Percentiles rank a stretch among this genome's conserved stretches.
Conservation (phyloP, 2,329 filamentous ascomycete species). For the Dichotomopilus funicola region DNA sequence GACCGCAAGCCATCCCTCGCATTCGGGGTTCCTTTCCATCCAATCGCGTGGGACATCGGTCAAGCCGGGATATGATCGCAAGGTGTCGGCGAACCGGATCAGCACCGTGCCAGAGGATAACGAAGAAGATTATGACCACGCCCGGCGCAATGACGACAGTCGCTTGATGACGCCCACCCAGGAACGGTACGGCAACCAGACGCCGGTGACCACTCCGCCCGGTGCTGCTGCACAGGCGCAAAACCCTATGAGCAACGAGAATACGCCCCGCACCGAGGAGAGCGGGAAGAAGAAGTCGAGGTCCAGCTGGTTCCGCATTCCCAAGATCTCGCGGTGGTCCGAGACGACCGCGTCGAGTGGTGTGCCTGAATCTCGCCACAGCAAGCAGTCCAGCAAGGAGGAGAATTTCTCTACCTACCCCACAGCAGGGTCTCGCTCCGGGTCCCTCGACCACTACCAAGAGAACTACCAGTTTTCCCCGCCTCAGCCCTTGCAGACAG, state of each 20-base stretch:
- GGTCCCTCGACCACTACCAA: slow-evolving; percentile 49
- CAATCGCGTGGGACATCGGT: slow-evolving; percentile 42
- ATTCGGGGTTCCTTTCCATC: slow-evolving; percentile 69
- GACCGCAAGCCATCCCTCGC: slow-evolving; percentile 62
- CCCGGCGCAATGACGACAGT: slow-evolving; percentile 34
- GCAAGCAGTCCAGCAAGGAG: slow-evolving; percentile 51
- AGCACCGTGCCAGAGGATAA: slow-evolving; percentile 83
- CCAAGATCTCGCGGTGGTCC: slow-evolving; percentile 95
- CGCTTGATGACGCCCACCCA: slow-evolving; percentile 57
- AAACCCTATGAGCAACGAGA: slow-evolving; percentile 62
- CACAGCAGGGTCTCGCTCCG: slow-evolving; percentile 19
- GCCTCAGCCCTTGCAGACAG: slow-evolving; percentile 41
- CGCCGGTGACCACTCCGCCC: slow-evolving; percentile 53
- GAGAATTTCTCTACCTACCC: slow-evolving; percentile 35
- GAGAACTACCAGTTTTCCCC: slow-evolving; percentile 53
- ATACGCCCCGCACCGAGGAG: slow-evolving; percentile 70
- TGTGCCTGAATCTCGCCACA: slow-evolving; percentile 68
- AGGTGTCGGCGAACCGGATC: slow-evolving; percentile 70
- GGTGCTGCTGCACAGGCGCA: slow-evolving; percentile 37
- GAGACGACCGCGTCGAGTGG: slow-evolving; percentile 90
- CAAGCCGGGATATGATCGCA: slow-evolving; percentile 44
- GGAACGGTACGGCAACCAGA: slow-evolving; percentile 48
- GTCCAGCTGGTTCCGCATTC: slow-evolving; percentile 59
- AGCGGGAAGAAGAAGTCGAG: slow-evolving; percentile 88
- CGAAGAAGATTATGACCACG: slow-evolving; percentile 61